Base-by-base conservation (phyloP, 768 basidiomycete genomes). In the Lentinula boryana region DNA sequence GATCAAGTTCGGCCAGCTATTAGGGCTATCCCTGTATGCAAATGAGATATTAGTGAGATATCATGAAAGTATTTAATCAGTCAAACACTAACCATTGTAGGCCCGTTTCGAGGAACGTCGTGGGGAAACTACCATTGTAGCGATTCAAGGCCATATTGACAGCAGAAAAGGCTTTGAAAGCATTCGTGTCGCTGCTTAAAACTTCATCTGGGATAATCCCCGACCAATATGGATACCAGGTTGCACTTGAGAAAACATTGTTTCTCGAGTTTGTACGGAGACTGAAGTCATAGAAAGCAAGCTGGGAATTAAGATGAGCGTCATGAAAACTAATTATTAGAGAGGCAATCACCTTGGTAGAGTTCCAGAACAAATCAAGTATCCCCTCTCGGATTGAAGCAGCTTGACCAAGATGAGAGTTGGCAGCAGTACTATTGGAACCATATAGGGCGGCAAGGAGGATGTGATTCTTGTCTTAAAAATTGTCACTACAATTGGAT, bases 281-380 rank as follows among this genome's bases (percentile, higher is more conserved):
- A 70, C 93, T 92, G 74, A 89, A 97, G 72, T 96, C 95, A 67
- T 95, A 95, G 74, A 95, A 96, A 0, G 88, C 88, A n/a, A 93
- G 77, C 76, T 64, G 44, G 54, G 21, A 60, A 15, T 15, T 46
- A 43, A 46, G 13, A 50, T 33, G 52, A 4, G 9, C 15, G 33
- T 38, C 3, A 12, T 5, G 16, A 16, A 23, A 13, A 21, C 3
- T 49, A 18, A 8, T 6, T 38, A 12, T 27, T 13, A 40, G 35
- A 60, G 56, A 70, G 9, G 15, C 18, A 32, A 31, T 33, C 41
- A 80, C 80, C 74, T 89, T 91, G 7, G 76, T 72, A 0, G 84
- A 64, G 68, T 96, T 90, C 94, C 95, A 97, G 72, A 85, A 78
- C 8, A 97, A 81, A 70, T 98, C 95, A 38, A 97, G 75, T 62